Percentiles rank a stretch among this genome's conserved stretches.
Conservation (phyloP, 306 rosid genomes). For the Senna siamea region DNA sequence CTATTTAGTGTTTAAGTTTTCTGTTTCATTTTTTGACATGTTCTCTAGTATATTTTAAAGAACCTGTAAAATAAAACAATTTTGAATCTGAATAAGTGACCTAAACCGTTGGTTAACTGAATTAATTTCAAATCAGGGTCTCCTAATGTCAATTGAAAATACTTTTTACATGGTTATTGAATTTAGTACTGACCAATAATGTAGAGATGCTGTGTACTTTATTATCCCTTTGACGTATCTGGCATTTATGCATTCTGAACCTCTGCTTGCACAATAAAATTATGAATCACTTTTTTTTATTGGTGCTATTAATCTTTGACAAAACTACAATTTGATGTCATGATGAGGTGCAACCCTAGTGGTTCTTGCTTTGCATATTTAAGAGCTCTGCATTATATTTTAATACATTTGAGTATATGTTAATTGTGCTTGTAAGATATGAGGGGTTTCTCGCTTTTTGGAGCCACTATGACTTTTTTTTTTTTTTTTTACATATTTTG, state of each 20-base stretch:
- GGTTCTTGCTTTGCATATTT: conserved; percentile 13
- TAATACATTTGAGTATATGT: neutral
- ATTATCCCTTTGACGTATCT: neutral
- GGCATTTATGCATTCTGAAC: conserved; percentile 21
- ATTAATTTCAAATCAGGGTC: neutral
- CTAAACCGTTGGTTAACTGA: conserved; percentile 4
- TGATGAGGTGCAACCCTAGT: neutral
- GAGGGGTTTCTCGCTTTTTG: conserved; percentile 3
- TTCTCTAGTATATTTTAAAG: neutral
- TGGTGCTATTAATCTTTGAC: conserved; percentile 3
- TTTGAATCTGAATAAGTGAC: neutral
- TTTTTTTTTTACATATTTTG: neutral
- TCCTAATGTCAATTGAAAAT: conserved; percentile 27
- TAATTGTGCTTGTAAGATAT: conserved; percentile 6
- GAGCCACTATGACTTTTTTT: neutral
- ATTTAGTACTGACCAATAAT: conserved; percentile 3
- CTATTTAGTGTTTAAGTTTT: conserved; percentile 20
- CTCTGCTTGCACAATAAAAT: neutral
- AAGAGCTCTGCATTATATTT: conserved; percentile 3
- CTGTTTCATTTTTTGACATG: neutral
- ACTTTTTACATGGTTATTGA: neutral
- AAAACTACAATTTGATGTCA: neutral
- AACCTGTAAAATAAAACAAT: neutral
- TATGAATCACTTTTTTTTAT: neutral
- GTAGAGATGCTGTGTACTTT: neutral